Conservation (phyloP, 1,284 basidiomycete genomes). For the Retiboletus flavoniger region DNA sequence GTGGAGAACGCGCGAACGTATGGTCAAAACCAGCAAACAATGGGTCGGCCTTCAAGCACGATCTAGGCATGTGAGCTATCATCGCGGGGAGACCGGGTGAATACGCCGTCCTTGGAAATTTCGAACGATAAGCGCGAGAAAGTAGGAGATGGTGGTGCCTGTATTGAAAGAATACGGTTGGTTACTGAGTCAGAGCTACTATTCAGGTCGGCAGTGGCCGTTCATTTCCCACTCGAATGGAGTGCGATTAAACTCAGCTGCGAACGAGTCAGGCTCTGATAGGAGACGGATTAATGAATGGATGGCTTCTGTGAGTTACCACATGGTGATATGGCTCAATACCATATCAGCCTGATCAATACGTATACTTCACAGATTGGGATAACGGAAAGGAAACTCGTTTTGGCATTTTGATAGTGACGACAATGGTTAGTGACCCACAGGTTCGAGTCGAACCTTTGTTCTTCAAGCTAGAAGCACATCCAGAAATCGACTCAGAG, state of each 20-base stretch:
- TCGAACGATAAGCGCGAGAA: constrained; percentile 11
- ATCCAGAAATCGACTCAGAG: constrained; percentile 2
- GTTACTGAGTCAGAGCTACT: constrained; percentile 3
- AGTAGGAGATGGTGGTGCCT: constrained; percentile 1
- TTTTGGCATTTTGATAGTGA: constrained; percentile 11
- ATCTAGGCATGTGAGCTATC: constrained; percentile 14
- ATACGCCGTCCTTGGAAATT: constrained; percentile 4
- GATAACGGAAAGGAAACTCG: neutral
- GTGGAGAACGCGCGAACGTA: constrained; percentile 6
- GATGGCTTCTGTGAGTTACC: constrained; percentile 18
- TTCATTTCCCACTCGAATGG: constrained; percentile 5
- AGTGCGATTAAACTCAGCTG: constrained; percentile 20
- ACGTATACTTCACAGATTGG: neutral
- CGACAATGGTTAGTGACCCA: neutral
- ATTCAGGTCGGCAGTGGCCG: constrained; percentile 9
- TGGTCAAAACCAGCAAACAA: constrained; percentile 28
- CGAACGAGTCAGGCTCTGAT: constrained; percentile 13
- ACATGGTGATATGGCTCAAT: constrained; percentile 18
- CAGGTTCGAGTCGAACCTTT: constrained; percentile 2
- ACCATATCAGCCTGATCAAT: constrained; percentile 16
- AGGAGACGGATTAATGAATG: constrained; percentile 7
- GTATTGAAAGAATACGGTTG: neutral
- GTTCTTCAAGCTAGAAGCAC: constrained; percentile 1
- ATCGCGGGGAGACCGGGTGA: constrained; percentile 3
- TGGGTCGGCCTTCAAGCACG: constrained; percentile 8